Conservation (phyloP, 306 rosid species). For the Fagus sylvatica region DNA sequence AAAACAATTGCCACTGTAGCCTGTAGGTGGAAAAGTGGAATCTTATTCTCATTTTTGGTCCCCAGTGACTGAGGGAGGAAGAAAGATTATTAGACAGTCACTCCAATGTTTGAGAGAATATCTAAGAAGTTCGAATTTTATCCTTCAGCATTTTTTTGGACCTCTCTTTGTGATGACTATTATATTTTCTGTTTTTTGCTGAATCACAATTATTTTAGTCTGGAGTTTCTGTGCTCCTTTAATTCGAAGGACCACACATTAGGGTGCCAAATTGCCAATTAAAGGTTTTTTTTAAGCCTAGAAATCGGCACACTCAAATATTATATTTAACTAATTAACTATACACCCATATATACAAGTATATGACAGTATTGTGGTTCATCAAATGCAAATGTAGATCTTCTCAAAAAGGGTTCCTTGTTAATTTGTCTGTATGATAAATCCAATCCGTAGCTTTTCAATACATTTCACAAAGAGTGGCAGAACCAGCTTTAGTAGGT, state of each 20-base stretch:
- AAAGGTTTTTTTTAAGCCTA: neutral
- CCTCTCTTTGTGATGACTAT: too few relatives aligned
- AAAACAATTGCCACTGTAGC: conserved; percentile 1
- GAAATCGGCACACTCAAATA: neutral
- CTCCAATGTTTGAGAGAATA: neutral
- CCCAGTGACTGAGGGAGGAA: conserved; percentile 30
- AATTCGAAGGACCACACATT: too few relatives aligned
- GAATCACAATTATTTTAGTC: too few relatives aligned
- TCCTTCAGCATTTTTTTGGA: neutral
- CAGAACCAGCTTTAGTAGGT: too few relatives aligned
- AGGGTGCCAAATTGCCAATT: neutral
- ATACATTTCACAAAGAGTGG: neutral
- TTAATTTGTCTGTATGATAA: neutral
- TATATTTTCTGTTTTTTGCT: too few relatives aligned
- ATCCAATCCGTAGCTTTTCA: neutral
- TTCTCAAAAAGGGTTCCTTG: neutral
- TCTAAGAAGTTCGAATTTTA: conserved; percentile 2
- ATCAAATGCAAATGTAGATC: neutral
- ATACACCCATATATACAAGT: neutral
- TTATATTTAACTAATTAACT: neutral
- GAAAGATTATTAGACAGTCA: conserved; percentile 9
- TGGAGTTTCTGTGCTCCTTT: too few relatives aligned
- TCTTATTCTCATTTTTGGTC: conserved; percentile 25
- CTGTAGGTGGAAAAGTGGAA: conserved; percentile 18
- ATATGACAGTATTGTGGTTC: neutral